These are phyloP conservation scores for Purpureocillium lavendulum DNA, from an alignment of 2,329 filamentous ascomycete genomes.

Conservation along the genomic window DNA sequence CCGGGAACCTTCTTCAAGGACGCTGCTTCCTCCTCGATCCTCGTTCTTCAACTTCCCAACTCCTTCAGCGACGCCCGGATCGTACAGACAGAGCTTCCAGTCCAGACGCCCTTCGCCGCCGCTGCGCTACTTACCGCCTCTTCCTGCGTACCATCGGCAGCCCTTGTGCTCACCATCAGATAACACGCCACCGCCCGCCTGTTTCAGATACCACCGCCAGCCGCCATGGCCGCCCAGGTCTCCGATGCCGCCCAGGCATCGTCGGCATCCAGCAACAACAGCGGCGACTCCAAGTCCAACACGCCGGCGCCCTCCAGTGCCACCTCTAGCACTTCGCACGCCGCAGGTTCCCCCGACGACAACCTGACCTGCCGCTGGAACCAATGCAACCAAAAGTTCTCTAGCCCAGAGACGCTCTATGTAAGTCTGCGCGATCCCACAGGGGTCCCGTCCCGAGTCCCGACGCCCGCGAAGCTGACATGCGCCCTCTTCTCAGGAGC, in stretches of 20 bases:
- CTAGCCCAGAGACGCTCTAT: slow-evolving; percentile 49
- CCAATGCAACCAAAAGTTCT: slow-evolving; percentile 50
- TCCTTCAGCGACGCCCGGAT: no score
- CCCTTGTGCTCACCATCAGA: not conserved
- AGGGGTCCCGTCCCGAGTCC: no score
- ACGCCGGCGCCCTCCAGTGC: slow-evolving; percentile 43
- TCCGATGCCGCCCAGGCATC: slow-evolving; percentile 14
- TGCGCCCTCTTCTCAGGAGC: slow-evolving; percentile 53
- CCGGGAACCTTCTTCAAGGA: slow-evolving; percentile 9
- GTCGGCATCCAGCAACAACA: slow-evolving; percentile 14
- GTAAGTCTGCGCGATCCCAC: slow-evolving; percentile 32
- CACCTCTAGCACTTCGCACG: slow-evolving; percentile 36
- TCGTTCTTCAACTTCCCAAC: slow-evolving; percentile 5
- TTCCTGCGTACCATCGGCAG: not conserved
- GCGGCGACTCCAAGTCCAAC: slow-evolving; percentile 41
- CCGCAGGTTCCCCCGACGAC: slow-evolving; percentile 31
- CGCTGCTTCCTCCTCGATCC: not conserved
- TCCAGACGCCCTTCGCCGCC: no score
- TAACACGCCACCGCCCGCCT: not conserved
- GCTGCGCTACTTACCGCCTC: no score
- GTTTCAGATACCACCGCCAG: slow-evolving; percentile 10
- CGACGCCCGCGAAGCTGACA: not conserved
- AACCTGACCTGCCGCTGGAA: slow-evolving; percentile 54
- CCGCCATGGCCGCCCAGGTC: slow-evolving; percentile 23
- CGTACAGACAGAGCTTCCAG: not conserved